phyloP scores from a whole-genome alignment of 192 early-diverging fungal species.

The Paraglomus brasilianum region DNA sequence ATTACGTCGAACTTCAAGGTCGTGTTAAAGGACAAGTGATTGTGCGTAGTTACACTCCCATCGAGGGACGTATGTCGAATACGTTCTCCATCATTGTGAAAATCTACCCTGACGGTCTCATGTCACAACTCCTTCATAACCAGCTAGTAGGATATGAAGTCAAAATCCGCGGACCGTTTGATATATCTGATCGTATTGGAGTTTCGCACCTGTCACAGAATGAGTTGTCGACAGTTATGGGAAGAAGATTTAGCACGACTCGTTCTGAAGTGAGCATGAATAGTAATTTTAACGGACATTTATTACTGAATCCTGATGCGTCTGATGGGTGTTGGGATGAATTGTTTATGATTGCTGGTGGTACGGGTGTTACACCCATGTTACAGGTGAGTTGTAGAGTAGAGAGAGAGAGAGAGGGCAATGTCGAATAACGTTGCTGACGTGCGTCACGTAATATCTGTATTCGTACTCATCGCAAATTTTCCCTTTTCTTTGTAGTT shows the following conservation, averaged over 20 bases:
- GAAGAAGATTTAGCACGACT: too few relatives aligned
- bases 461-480: not conserved
- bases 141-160: conserved; percentile 26
- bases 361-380: conserved; percentile 29
- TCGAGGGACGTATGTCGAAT: conserved; percentile 8
- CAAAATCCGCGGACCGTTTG: conserved; percentile 28
- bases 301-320: conserved; percentile 18
- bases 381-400: conserved; percentile 27
- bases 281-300: too few relatives aligned
- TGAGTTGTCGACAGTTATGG: too few relatives aligned
- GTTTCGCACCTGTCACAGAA: too few relatives aligned
- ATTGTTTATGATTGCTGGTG: conserved; percentile 31
- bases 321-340: conserved; percentile 26
- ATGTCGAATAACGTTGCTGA: too few relatives aligned
- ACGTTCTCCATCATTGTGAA: conserved; percentile 28
- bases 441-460: not conserved
- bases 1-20: conserved; percentile 28
- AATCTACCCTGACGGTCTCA: conserved; percentile 28
- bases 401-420: too few relatives aligned
- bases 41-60: conserved; percentile 17
- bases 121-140: conserved; percentile 13
- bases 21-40: conserved; percentile 23
- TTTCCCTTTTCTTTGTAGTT: not conserved
- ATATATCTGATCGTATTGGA: not conserved
- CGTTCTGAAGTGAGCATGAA: too few relatives aligned